Base-by-base conservation (phyloP, 2,329 filamentous ascomycete species). In the Huntiella bhutanensis region DNA sequence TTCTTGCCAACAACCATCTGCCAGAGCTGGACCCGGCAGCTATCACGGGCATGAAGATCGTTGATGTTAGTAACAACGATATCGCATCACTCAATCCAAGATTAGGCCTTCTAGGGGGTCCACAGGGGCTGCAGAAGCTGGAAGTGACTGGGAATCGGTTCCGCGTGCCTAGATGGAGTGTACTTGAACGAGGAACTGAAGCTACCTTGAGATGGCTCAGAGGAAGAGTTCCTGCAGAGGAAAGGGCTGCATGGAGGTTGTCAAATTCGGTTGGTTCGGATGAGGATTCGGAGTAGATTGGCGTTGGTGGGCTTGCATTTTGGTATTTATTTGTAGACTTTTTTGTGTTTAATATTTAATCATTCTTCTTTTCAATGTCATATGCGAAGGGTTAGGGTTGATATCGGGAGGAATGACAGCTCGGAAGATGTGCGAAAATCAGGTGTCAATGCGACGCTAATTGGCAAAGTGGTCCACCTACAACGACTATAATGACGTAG, bases 121-220 rank as follows among this genome's bases (percentile, higher is more conserved):
- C 59, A 4, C 67, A 68, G 2, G 63, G 76, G 54, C 52, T 75
- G 63, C 64, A 81, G 68, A 60, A 72, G 46, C 64, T 95, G 7
- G 80, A 93, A 41, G 80, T 94, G 3, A 74, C 73, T 22, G 86
- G 86, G 0, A 96, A 96, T 58, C 71, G 77, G 32, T 96, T 96
- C 62, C 71, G 84, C 32, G 85, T 95, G 32, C 88, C 88, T 0
- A 75, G 82, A 48, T 87, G 81, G 65, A 82, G 81, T 52, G 72
- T 94, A 5, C 64, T 96, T 41, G 82, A 88, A 50, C 82, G 85
- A 51, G 88, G 88, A 1, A 95, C 87, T 0, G 85, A 93, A 54
- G 80, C 83, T 2, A 79, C 85, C 0, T 64, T 95, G 53, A 69
- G 77, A 43, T 94, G 85, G 81, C 61, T 95, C 43, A 72, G 82